These are phyloP conservation scores for Hanseniaspora singularis DNA, from an alignment of 805 yeast species.

Conservation along the genomic window DNA sequence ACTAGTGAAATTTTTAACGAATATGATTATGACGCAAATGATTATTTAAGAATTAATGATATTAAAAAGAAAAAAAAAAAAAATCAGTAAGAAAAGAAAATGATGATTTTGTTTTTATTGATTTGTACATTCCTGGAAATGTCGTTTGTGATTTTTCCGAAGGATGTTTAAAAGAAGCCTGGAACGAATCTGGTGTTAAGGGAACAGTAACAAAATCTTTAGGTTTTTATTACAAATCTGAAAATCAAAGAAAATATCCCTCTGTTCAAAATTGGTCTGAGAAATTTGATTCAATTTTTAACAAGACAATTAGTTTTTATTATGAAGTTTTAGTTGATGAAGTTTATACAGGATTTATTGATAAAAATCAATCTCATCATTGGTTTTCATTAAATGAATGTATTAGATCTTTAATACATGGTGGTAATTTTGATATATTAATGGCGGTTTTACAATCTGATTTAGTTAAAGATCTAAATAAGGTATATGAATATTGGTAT, in stretches of 20 bases:
- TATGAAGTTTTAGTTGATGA: constrained; percentile 58
- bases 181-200: constrained; percentile 94
- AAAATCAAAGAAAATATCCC: constrained; percentile 34
- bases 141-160: constrained; percentile 24
- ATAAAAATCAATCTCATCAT: constrained; percentile 41
- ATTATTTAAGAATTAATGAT: too few relatives aligned
- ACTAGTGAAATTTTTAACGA: neutral
- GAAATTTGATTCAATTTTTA: constrained; percentile 33
- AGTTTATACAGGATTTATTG: constrained; percentile 66
- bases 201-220: constrained; percentile 48
- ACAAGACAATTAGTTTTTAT: constrained; percentile 78
- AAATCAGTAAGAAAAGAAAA: neutral
- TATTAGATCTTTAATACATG: constrained; percentile 27
- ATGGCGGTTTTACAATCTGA: constrained; percentile 48
- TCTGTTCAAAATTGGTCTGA: constrained; percentile 26
- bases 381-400: constrained; percentile 36
- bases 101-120: neutral
- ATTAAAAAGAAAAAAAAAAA: neutral
- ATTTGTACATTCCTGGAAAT: neutral
- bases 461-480: constrained; percentile 39
- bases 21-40: too few relatives aligned
- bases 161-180: constrained; percentile 76
- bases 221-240: constrained; percentile 54
- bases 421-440: constrained; percentile 34
- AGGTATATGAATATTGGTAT: constrained; percentile 37